Percentiles rank a stretch among this genome's conserved stretches.
phyloP scores from a whole-genome alignment of 768 basidiomycete species.

The Lactarius deliciosus region DNA sequence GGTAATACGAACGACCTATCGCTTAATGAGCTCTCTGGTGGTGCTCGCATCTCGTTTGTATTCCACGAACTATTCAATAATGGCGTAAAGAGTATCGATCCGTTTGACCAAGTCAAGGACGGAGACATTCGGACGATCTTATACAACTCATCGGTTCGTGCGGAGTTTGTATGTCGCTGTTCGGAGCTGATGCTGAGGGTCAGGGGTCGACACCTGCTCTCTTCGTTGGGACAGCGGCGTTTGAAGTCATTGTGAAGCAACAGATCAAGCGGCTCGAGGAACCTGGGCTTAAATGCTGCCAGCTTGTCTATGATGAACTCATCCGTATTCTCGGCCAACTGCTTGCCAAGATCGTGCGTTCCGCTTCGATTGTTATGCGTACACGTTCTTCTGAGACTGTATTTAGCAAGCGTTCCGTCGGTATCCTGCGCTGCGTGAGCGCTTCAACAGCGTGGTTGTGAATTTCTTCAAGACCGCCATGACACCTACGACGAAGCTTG shows the following conservation, averaged over 20 bases:
- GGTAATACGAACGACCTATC: constrained; percentile 96
- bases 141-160: constrained; percentile 93
- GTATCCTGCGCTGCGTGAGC: constrained; percentile 93
- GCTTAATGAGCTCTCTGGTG: constrained; percentile 95
- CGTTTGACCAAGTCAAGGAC: constrained; percentile 98
- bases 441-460: constrained; percentile 94
- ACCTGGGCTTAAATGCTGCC: constrained; percentile 89
- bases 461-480: constrained; percentile 95
- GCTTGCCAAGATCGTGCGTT: constrained; percentile 80
- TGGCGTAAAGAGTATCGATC: constrained; percentile 94
- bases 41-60: constrained; percentile 97
- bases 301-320: constrained; percentile 95
- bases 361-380: constrained; percentile 1
- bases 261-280: constrained; percentile 98
- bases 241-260: constrained; percentile 98
- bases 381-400: background rate
- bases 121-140: constrained; percentile 94
- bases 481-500: constrained; percentile 93
- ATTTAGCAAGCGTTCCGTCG: constrained; percentile 90
- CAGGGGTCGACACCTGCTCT: constrained; percentile 94
- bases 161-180: background rate
- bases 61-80: constrained; percentile 99
- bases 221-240: constrained; percentile 95
- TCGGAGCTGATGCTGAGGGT: background rate
- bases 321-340: constrained; percentile 94